These are phyloP conservation scores for Musa schizocarpa DNA, from an alignment of 176 grass and related monocot species.

Conservation along the genomic window DNA sequence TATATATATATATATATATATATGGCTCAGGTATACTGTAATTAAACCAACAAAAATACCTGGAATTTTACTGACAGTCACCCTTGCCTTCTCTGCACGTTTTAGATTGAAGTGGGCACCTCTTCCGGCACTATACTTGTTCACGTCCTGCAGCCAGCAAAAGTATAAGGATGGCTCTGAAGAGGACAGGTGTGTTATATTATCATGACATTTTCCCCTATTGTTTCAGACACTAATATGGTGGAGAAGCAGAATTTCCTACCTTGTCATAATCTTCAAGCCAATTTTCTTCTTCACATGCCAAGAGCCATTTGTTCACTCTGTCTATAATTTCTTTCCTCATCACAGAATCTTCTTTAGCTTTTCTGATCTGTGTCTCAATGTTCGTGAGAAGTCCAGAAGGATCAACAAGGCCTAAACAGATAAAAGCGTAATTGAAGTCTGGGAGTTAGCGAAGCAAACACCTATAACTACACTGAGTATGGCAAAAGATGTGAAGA, in stretches of 20 bases:
- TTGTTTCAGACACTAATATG: conserved; percentile 1
- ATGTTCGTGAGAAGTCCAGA: conserved; percentile 87
- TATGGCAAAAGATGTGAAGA: not conserved
- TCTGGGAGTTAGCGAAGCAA: not conserved
- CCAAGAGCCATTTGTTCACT: conserved; percentile 69
- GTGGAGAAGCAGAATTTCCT: not conserved
- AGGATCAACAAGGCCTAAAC: conserved; percentile 86
- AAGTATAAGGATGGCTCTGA: too few species aligned
- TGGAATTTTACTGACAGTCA: conserved; percentile 79
- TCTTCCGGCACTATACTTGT: conserved; percentile 71
- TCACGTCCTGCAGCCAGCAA: conserved; percentile 50
- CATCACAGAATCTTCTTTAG: conserved; percentile 58
- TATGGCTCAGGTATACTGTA: not conserved
- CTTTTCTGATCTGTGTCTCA: conserved; percentile 67
- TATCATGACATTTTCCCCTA: not conserved
- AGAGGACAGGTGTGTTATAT: too few species aligned
- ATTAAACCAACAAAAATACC: conserved; percentile 29
- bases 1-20: too few species aligned
- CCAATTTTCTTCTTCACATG: conserved; percentile 93
- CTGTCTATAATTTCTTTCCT: conserved; percentile 88
- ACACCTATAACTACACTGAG: not conserved
- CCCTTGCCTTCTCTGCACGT: conserved; percentile 84
- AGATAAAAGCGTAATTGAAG: conserved; percentile 11
- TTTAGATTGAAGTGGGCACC: conserved; percentile 87
- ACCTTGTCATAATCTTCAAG: conserved; percentile 93